Evolutionary conservation across 345 rosid species (phyloP), one percentile per base, ranked within the genome.

Genomic region (Mercurialis annua): DNA sequence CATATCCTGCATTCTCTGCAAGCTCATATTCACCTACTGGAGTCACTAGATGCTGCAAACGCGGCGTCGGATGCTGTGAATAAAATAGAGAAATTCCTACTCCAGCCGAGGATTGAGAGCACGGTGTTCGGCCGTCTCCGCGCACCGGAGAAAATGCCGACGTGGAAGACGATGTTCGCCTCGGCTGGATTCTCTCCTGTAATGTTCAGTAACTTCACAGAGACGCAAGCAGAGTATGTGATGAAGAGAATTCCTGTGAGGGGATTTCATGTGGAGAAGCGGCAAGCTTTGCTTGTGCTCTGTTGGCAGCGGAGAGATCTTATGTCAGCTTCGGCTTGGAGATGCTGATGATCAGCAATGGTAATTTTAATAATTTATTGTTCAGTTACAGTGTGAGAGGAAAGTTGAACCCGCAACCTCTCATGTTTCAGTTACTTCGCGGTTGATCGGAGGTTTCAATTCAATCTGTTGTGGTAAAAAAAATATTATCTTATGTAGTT

Each of bases 291-390:
- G 23, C 94, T 93, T 20, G 89, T 83, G 46, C 85, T 93, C 38
- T 90, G 84, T 77, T 93, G 98, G 98, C 92, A 87, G 77, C 84
- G 87, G 59, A 77, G 87, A 66, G 98, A 93, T 66, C 90, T 93
- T 52, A 80, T 89, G 27, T 82, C 90, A n/a, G 94, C 84, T 71
- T 88, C 96, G 29, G 94, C 90, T 43, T 93, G 98, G 98, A 88
- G 86, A 68, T 88, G 90, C 80, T 88, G 78, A 88, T 42, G 64
- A 36, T 59, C 16, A 47, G 69, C 62, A 56, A 56, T 27, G 71
- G 74, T 43, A 65, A 20, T 71, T 56, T n/a, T n/a, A n/a, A n/a
- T n/a, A n/a, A n/a, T n/a, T n/a, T n/a, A n/a, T n/a, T n/a, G n/a
- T n/a, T n/a, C n/a, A n/a, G n/a, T n/a, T n/a, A n/a, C n/a, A n/a